phyloP scores from a whole-genome alignment of 140 eudicot genomes.

The Stevia rebaudiana region DNA sequence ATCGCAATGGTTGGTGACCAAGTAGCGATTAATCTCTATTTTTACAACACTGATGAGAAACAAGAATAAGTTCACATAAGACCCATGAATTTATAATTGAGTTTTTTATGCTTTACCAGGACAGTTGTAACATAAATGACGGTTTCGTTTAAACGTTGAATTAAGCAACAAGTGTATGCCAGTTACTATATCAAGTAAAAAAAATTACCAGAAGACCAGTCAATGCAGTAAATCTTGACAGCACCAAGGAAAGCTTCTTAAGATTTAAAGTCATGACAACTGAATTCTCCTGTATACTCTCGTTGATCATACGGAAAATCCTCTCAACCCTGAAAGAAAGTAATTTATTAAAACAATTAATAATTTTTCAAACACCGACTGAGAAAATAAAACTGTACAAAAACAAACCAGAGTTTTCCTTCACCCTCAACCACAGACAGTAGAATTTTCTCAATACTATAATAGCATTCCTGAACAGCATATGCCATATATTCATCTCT shows the following conservation, averaged over 20 bases:
- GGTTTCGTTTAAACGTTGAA: neutral
- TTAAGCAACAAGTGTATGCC: neutral
- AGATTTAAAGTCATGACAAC: constrained; percentile 67
- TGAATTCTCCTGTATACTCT: constrained; percentile 63
- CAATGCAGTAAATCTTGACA: constrained; percentile 77
- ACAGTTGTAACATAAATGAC: neutral
- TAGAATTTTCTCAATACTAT: constrained; percentile 74
- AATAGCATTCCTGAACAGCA: constrained; percentile 93
- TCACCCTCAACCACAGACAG: constrained; percentile 83
- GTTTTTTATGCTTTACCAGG: constrained; percentile 12
- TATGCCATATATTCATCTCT: constrained; percentile 95
- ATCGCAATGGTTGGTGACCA: no score
- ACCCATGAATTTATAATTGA: constrained; percentile 10
- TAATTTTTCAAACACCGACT: neutral
- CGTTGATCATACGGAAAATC: constrained; percentile 73
- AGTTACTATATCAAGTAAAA: constrained; percentile 2
- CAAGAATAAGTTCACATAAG: neutral
- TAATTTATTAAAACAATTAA: neutral
- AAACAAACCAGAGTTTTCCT: constrained; percentile 75
- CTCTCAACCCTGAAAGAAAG: constrained; percentile 72
- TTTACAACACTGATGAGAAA: neutral
- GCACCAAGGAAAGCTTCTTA: constrained; percentile 70
- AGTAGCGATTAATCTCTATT: no score
- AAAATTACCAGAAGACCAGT: constrained; percentile 81
- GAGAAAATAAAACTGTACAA: neutral